A percentile compares a stretch with the other conserved stretches of the same genome.
These are phyloP conservation scores for Botryotinia narcissicola DNA, from an alignment of 2,329 filamentous ascomycete species.

Conservation along the genomic window DNA sequence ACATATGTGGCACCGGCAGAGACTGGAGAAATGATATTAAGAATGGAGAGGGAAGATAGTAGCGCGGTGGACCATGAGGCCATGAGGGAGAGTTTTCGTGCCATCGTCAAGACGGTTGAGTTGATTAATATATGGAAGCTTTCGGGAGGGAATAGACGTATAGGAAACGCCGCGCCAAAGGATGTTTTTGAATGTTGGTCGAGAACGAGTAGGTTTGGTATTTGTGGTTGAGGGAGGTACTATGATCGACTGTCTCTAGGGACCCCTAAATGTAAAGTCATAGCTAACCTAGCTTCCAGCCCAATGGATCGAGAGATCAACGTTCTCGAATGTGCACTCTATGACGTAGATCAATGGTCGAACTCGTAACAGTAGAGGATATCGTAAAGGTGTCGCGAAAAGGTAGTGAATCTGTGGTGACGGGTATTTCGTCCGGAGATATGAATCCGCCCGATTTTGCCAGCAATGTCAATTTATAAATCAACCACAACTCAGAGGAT, in stretches of 20 bases:
- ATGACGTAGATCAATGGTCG: neutral
- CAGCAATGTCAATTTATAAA: neutral
- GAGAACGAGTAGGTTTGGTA: neutral
- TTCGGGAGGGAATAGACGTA: neutral
- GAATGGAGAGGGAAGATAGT: slow-evolving; percentile 31
- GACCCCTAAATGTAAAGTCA: neutral
- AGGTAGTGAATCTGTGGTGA: neutral
- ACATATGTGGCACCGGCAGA: slow-evolving; percentile 30
- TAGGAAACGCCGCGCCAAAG: neutral
- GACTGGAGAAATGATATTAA: slow-evolving; percentile 33
- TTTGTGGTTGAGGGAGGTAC: neutral
- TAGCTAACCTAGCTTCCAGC: neutral
- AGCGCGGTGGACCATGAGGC: slow-evolving; percentile 33
- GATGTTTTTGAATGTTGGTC: neutral
- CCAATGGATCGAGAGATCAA: neutral
- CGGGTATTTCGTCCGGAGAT: neutral
- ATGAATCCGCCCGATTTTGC: too few relatives aligned
- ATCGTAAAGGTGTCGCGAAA: neutral
- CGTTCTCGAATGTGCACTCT: neutral
- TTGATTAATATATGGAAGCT: slow-evolving; percentile 24
- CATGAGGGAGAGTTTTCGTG: slow-evolving; percentile 33
- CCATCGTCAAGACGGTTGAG: slow-evolving; percentile 32
- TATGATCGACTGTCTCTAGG: neutral
- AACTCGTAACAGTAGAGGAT: neutral
- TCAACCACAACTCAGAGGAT: slow-evolving; percentile 15